These are phyloP conservation scores for Leccinum incarnatum DNA, from an alignment of 768 basidiomycete species.

Conservation along the genomic window DNA sequence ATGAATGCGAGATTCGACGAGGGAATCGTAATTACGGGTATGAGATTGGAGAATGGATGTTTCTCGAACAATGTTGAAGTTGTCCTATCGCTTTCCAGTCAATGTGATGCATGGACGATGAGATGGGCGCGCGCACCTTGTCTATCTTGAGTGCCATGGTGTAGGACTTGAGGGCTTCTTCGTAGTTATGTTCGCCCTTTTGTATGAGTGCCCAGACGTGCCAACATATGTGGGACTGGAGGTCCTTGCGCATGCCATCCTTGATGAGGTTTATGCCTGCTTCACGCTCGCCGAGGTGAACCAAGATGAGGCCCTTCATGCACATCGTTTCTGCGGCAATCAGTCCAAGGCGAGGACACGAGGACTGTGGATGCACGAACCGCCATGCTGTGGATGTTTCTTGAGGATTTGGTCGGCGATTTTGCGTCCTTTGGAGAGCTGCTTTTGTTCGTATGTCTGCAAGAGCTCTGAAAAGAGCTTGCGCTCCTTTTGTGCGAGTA, in stretches of 20 bases:
- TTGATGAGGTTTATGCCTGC: slow-evolving; percentile 82
- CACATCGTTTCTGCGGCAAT: slow-evolving; percentile 76
- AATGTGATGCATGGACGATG: background rate
- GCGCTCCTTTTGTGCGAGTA: slow-evolving; percentile 78
- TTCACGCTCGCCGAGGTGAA: slow-evolving; percentile 75
- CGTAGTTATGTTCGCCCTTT: slow-evolving; percentile 92
- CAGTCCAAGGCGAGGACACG: background rate
- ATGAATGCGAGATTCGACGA: slow-evolving; percentile 79
- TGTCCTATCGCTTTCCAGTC: slow-evolving; percentile 57
- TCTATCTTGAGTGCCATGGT: slow-evolving; percentile 86
- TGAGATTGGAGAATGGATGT: slow-evolving; percentile 88
- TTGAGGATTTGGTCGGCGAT: slow-evolving; percentile 92
- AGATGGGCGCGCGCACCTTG: slow-evolving; percentile 53
- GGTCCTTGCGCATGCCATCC: slow-evolving; percentile 77
- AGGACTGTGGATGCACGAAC: slow-evolving; percentile 42
- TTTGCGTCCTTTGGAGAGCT: slow-evolving; percentile 87
- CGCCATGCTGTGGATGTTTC: slow-evolving; percentile 95
- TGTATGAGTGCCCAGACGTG: slow-evolving; percentile 96
- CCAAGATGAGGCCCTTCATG: slow-evolving; percentile 91
- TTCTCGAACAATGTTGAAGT: slow-evolving; percentile 90
- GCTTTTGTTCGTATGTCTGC: slow-evolving; percentile 82
- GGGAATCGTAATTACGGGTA: slow-evolving; percentile 70
- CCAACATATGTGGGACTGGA: slow-evolving; percentile 94
- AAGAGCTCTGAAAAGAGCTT: slow-evolving; percentile 84
- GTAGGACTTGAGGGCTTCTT: slow-evolving; percentile 92